Percentiles rank a stretch among this genome's conserved stretches.
phyloP scores from a whole-genome alignment of 1,284 basidiomycete genomes.

The Rhodotorula sp. region DNA sequence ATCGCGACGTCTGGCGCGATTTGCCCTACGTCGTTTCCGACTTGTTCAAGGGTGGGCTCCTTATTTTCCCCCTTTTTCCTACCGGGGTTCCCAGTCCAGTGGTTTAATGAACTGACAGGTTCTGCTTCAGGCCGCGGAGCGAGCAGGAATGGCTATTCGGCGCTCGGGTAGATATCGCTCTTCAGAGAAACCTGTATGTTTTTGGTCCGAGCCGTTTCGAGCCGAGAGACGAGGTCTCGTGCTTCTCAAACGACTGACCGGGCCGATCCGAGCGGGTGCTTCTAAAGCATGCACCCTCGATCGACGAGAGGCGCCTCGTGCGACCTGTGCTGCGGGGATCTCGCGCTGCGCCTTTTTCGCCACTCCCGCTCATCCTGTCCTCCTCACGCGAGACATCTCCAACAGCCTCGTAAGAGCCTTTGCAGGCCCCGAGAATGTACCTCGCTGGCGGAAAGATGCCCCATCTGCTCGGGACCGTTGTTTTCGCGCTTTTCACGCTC shows the following conservation, averaged over 20 bases:
- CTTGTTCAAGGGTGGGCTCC: constrained; percentile 50
- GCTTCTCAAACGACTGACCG: too few relatives aligned
- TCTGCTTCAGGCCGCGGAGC: constrained; percentile 18
- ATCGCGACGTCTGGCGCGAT: constrained; percentile 70
- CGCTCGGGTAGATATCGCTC: constrained; percentile 8
- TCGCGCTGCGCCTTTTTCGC: too few relatives aligned
- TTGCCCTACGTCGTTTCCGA: constrained; percentile 77
- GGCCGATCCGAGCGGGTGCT: too few relatives aligned
- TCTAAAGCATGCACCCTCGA: too few relatives aligned
- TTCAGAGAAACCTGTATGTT: neutral
- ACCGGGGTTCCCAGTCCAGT: too few relatives aligned
- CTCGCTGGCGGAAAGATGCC: neutral
- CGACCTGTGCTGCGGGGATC: too few relatives aligned
- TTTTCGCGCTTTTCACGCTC: constrained; percentile 4
- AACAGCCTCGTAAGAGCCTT: too few relatives aligned
- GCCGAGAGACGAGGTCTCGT: too few relatives aligned
- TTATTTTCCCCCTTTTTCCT: neutral
- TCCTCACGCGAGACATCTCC: too few relatives aligned
- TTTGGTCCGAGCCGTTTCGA: neutral
- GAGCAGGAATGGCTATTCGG: constrained; percentile 23
- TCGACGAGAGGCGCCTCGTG: too few relatives aligned
- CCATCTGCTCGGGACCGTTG: neutral
- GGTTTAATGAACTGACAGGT: too few relatives aligned
- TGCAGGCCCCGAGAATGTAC: neutral
- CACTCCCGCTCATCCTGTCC: too few relatives aligned